Percentiles rank a stretch among this genome's conserved stretches.
Evolutionary conservation across 345 rosid species (phyloP).

Genomic region (Lenwebbia sp.): DNA sequence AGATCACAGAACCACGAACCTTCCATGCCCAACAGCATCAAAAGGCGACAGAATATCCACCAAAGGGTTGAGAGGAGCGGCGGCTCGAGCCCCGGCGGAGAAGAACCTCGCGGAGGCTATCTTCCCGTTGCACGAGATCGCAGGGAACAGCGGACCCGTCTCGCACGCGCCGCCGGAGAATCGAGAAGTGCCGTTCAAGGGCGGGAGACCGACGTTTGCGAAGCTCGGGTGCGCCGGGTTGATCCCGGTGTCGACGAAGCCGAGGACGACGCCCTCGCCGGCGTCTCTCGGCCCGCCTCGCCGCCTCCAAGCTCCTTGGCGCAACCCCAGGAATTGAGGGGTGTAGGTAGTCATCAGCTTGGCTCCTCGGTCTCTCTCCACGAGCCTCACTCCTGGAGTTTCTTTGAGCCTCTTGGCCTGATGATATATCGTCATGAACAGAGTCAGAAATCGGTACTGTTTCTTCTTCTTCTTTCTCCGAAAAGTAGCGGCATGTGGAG

Average conservation of each 20-base stretch:
- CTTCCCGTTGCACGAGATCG: slow-evolving; percentile 64
- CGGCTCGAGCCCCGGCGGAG: slow-evolving; percentile 73
- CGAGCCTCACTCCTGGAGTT: slow-evolving; percentile 37
- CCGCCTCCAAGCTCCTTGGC: slow-evolving; percentile 37
- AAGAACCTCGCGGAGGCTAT: slow-evolving; percentile 67
- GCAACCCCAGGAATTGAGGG: slow-evolving; percentile 59
- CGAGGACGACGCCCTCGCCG: slow-evolving; percentile 69
- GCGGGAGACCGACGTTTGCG: slow-evolving; percentile 7
- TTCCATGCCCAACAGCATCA: slow-evolving; percentile 83
- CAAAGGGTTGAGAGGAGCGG: slow-evolving; percentile 36
- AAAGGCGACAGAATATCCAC: slow-evolving; percentile 76
- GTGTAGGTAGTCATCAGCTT: slow-evolving; percentile 78
- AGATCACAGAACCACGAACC: slow-evolving; percentile 17
- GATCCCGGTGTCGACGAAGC: slow-evolving; percentile 76
- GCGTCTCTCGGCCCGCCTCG: slow-evolving; percentile 31
- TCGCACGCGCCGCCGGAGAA: slow-evolving; percentile 76
- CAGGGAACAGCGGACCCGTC: slow-evolving; percentile 54
- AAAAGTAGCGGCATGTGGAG: not conserved
- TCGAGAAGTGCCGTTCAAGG: not conserved
- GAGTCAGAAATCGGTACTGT: not conserved
- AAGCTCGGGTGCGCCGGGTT: slow-evolving; percentile 76
- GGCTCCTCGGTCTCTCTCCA: slow-evolving; percentile 83
- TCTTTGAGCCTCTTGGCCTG: slow-evolving; percentile 55
- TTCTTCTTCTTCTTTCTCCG: not conserved
- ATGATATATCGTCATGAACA: not conserved